phyloP scores from a whole-genome alignment of 148 eudicot genomes.

The Limonium bicolor region DNA sequence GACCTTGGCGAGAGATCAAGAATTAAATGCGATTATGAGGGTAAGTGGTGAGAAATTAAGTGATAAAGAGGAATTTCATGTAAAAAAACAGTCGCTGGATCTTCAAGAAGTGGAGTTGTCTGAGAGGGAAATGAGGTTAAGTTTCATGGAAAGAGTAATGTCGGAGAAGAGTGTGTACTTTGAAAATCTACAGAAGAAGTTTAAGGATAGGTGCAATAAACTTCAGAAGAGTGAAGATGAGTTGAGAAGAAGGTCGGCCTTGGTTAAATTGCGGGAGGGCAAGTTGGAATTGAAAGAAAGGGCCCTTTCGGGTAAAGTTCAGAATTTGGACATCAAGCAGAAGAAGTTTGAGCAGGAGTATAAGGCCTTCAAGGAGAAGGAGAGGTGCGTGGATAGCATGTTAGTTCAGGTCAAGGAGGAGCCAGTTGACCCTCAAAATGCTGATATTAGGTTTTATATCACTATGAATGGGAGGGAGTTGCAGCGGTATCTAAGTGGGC shows the following conservation, averaged over 20 bases:
- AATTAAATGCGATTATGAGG: too few relatives aligned
- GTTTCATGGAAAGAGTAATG: conserved; percentile 6
- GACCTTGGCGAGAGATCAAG: conserved; percentile 6
- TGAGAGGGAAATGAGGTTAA: conserved; percentile 13
- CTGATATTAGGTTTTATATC: conserved; percentile 20
- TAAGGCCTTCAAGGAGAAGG: not conserved
- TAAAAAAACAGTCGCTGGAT: conserved; percentile 6
- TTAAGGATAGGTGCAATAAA: conserved; percentile 13
- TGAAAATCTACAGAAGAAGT: conserved; percentile 8
- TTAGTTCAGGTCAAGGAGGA: not conserved
- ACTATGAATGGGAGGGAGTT: conserved; percentile 37
- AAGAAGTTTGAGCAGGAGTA: too few relatives aligned
- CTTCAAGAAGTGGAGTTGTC: conserved; percentile 9
- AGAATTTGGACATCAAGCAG: too few relatives aligned
- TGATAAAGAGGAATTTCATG: conserved; percentile 11
- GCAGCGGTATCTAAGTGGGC: conserved; percentile 26
- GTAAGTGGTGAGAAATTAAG: conserved; percentile 10
- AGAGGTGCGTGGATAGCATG: conserved; percentile 2
- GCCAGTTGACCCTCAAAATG: conserved; percentile 12
- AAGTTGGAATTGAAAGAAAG: conserved; percentile 4
- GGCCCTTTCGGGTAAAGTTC: too few relatives aligned
- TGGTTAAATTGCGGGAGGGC: conserved; percentile 6
- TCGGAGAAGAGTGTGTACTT: conserved; percentile 3
- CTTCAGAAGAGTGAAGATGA: conserved; percentile 14
- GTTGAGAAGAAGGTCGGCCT: conserved; percentile 3